phyloP scores from a whole-genome alignment of 176 grass and related monocot genomes.

The Metroxylon sagu region DNA sequence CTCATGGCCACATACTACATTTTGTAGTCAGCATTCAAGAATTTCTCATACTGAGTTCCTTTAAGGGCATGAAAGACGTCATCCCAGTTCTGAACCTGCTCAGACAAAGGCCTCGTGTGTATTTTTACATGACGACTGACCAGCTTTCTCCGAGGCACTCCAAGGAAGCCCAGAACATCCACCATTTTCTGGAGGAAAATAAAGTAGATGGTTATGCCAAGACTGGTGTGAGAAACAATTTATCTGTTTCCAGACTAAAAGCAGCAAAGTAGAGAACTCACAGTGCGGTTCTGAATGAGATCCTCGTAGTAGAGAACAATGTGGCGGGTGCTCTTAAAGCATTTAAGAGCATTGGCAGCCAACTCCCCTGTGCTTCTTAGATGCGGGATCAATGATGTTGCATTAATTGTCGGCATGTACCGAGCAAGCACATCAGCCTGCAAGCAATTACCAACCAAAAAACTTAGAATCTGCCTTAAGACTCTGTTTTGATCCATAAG shows the following conservation, averaged over 20 bases:
- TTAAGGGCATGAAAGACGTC: constrained; percentile 57
- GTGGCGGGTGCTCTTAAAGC: constrained; percentile 47
- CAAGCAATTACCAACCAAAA: constrained; percentile 6
- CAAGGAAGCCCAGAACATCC: constrained; percentile 68
- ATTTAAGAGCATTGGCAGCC: constrained; percentile 37
- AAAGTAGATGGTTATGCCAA: not conserved
- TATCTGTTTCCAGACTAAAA: not conserved
- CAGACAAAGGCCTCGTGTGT: constrained; percentile 46
- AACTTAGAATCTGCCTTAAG: not conserved
- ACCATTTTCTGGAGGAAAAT: constrained; percentile 42
- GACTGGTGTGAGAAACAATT: not conserved
- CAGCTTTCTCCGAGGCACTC: constrained; percentile 41
- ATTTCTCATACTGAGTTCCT: constrained; percentile 55
- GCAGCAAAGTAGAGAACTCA: constrained; percentile 26
- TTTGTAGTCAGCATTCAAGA: constrained; percentile 63
- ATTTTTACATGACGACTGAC: constrained; percentile 77
- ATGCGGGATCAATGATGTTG: constrained; percentile 34
- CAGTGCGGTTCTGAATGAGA: constrained; percentile 54
- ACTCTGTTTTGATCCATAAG: not conserved
- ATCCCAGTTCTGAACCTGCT: constrained; percentile 77
- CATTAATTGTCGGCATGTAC: constrained; percentile 73
- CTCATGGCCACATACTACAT: constrained; percentile 4
- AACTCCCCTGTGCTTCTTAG: constrained; percentile 41
- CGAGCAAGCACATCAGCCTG: constrained; percentile 65
- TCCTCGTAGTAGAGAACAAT: constrained; percentile 71